Conservation (phyloP, 2,329 filamentous ascomycete genomes). For the Chaetomium strumarium region DNA sequence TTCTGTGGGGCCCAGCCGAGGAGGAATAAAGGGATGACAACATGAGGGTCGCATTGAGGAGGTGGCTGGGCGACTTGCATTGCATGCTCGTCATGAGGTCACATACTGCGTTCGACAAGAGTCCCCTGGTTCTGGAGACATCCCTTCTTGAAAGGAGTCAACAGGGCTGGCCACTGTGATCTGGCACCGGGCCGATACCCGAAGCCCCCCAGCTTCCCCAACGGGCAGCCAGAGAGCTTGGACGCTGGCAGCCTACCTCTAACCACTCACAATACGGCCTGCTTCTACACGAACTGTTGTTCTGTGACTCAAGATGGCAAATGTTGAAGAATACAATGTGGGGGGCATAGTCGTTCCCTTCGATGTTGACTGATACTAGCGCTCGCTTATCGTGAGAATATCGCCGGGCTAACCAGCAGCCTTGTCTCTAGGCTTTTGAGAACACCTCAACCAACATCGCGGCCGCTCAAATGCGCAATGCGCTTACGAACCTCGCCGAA, state of each 20-base stretch:
- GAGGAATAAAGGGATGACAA: not conserved
- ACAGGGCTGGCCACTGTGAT: not conserved
- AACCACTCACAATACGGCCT: not conserved
- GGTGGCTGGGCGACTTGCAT: conserved; percentile 11
- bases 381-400: not conserved
- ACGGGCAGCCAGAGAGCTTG: not conserved
- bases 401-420: conserved; percentile 30
- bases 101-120: not conserved
- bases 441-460: conserved; percentile 98
- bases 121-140: not conserved
- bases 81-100: conserved; percentile 5
- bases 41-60: too few relatives aligned
- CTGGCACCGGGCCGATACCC: not conserved
- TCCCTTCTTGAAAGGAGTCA: not conserved
- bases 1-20: not conserved
- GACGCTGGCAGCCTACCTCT: not conserved
- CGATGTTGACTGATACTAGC: conserved; percentile 10
- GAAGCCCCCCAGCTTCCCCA: not conserved
- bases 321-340: not conserved
- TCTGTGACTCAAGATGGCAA: not conserved
- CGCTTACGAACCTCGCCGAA: conserved; percentile 86
- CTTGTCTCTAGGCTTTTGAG: conserved; percentile 76
- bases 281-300: not conserved
- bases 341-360: not conserved
- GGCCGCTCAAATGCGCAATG: conserved; percentile 98